Evolutionary conservation across 2,329 filamentous ascomycete species (phyloP), one percentile per base, ranked within the genome.

Genomic region (Pseudovirgaria hyperparasitica): DNA sequence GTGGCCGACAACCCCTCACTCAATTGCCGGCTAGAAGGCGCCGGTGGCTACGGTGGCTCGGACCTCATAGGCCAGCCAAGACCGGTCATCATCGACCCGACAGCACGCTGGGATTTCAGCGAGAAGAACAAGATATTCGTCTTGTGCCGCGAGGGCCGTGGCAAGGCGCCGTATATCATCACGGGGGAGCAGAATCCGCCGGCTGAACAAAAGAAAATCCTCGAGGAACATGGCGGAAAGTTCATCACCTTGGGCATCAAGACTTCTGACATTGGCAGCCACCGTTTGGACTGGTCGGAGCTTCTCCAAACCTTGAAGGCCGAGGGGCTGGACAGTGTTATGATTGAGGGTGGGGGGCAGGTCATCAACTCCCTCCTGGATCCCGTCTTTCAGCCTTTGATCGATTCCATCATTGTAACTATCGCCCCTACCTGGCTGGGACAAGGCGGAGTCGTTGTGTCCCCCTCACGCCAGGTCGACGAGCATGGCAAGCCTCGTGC

Each of bases 401-500:
- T 92, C 22, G 69, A 82, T 45, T 77, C 77, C 2, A 75, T 93
- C 25, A 79, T 96, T 41, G 66, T 94, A 31, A 94, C 87, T 0
- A 74, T 94, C 43, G 85, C 87, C 3, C 87, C 87, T 6, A 82
- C 75, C 0, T 96, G 84, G 71, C 63, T 96, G n/a, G 87, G 87
- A 2, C 65, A 70, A 33, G 82, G 81, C 3, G 84, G 84, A 6
- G 81, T 94, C 7, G 65, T 74, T 8, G 82, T 93, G 3, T 76
- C 72, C 24, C 87, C 86, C 2, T 62, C 70, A 12, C 63, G 71
- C 18, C 66, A 63, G 21, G 42, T 51, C 3, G 64, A 65, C 30
- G 50, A 55, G 2, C 48, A 62, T 11, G 71, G 67, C 3, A 56
- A 58, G 23, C 43, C 38, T 20, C 23, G 69, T 25, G 64, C 77